phyloP scores from a whole-genome alignment of 2,329 filamentous ascomycete genomes.

The Plenodomus tracheiphilus region DNA sequence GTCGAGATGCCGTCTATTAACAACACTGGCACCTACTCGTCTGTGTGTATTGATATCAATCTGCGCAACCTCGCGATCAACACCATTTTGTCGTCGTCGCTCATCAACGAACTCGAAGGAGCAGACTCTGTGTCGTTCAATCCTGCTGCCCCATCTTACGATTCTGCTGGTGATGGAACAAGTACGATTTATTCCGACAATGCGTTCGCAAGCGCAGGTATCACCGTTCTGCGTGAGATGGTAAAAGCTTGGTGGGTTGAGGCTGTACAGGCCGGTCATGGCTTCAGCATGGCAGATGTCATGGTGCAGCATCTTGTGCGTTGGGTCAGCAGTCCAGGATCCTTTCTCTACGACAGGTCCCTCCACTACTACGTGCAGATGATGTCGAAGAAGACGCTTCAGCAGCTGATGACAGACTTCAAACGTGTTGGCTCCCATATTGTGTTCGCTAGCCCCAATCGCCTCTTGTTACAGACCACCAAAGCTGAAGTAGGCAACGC shows the following conservation, averaged over 20 bases:
- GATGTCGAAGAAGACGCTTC: slow-evolving; percentile 96
- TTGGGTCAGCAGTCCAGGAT: slow-evolving; percentile 93
- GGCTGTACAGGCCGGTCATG: slow-evolving; percentile 75
- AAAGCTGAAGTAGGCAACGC: slow-evolving; percentile 97
- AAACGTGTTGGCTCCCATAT: slow-evolving; percentile 92
- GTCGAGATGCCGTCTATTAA: slow-evolving; percentile 94
- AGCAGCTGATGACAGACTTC: slow-evolving; percentile 97
- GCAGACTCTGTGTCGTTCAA: slow-evolving; percentile 86
- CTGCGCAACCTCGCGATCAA: slow-evolving; percentile 96
- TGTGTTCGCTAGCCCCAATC: slow-evolving; percentile 89
- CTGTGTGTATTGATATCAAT: slow-evolving; percentile 93
- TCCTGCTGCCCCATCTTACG: slow-evolving; percentile 66
- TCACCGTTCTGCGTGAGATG: slow-evolving; percentile 93
- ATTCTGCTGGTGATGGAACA: slow-evolving; percentile 62
- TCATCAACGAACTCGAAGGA: slow-evolving; percentile 95
- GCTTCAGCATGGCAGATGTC: slow-evolving; percentile 82
- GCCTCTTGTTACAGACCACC: slow-evolving; percentile 89
- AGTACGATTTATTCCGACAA: slow-evolving; percentile 81
- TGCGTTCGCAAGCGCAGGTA: slow-evolving; percentile 88
- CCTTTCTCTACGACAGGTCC: slow-evolving; percentile 92
- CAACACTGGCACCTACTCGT: slow-evolving; percentile 89
- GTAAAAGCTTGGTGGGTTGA: slow-evolving; percentile 98
- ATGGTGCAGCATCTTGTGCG: slow-evolving; percentile 96
- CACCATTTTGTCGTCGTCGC: slow-evolving; percentile 91
- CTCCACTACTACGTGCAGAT: slow-evolving; percentile 98